Base-by-base conservation (phyloP, 2,329 filamentous ascomycete genomes). In the Colletotrichum acutatum region DNA sequence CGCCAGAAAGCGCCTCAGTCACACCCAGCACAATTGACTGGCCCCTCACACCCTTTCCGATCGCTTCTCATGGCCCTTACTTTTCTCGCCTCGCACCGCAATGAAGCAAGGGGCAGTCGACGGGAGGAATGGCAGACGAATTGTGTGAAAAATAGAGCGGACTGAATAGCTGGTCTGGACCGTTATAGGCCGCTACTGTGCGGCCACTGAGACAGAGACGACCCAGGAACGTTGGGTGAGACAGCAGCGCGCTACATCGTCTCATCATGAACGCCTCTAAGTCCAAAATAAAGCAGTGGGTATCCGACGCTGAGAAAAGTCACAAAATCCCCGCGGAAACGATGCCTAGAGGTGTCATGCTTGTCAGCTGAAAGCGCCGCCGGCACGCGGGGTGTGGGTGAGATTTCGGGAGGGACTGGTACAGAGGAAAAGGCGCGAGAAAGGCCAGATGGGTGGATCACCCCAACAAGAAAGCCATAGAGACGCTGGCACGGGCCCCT, bases 221-320 rank as follows among this genome's bases (percentile, higher is more conserved):
- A 42, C 53, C 32, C 3, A 49, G 64, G 64, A 59, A 58, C 65
- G 57, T 34, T 68, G 59, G 53, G 60, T 61, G 66, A 65, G 66
- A 70, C 70, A 54, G 66, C 66, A 72, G 60, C 66, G 66, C 70
- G 70, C 66, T 66, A 42, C 70, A 24, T 16, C 60, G 66, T 72
- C 70, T 72, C 70, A 72, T 72, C 70, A 72, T 57, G 30, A 42
- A 72, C 46, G 66, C 70, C 66, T 65, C 70, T 57, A n/a, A n/a
- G 11, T 54, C 16, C 46, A 69, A 54, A 65, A 58, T 7, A 34
- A 57, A 53, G 32, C 66, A 52, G 42, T 52, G 54, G 37, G 70
- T 22, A 61, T 53, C 67, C 60, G 19, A n/a, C 28, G 28, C 64
- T 60, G 58, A 42, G 30, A 26, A 34, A 26, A 46, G 12, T 22